These are phyloP conservation scores for Anthostomella pinea DNA, from an alignment of 2,329 filamentous ascomycete species.

Conservation along the genomic window DNA sequence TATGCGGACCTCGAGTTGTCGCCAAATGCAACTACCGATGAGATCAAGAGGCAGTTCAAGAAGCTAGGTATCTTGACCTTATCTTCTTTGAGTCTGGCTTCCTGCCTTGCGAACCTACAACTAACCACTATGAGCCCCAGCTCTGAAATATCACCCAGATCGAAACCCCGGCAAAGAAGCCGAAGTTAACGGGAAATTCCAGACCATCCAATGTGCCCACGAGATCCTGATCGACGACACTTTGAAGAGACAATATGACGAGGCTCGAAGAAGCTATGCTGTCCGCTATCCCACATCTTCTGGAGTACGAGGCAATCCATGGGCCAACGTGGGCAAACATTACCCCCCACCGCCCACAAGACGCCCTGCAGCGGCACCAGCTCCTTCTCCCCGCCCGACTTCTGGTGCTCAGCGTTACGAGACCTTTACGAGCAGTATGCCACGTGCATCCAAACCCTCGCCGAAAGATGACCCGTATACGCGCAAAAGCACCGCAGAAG, in stretches of 20 bases:
- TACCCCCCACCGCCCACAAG: conserved; percentile 49
- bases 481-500: conserved; percentile 29
- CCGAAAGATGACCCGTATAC: conserved; percentile 26
- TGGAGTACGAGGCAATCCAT: conserved; percentile 57
- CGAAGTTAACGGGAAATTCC: conserved; percentile 78
- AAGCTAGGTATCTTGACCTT: conserved; percentile 62
- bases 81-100: conserved; percentile 1
- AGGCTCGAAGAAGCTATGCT: conserved; percentile 37
- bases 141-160: conserved; percentile 83
- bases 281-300: conserved; percentile 47
- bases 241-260: conserved; percentile 52
- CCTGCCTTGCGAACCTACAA: conserved; percentile 3
- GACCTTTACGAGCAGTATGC: conserved; percentile 22
- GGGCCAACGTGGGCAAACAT: conserved; percentile 46
- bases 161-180: conserved; percentile 80
- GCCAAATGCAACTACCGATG: conserved; percentile 63
- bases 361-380: conserved; percentile 20
- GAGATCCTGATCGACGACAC: conserved; percentile 62
- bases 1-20: conserved; percentile 79
- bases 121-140: conserved; percentile 42
- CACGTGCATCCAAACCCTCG: conserved; percentile 15
- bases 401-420: conserved; percentile 46
- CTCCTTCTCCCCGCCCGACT: conserved; percentile 18
- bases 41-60: conserved; percentile 83
- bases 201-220: conserved; percentile 81